Conservation (phyloP, 345 rosid species). For the Eutrema yunnanense region DNA sequence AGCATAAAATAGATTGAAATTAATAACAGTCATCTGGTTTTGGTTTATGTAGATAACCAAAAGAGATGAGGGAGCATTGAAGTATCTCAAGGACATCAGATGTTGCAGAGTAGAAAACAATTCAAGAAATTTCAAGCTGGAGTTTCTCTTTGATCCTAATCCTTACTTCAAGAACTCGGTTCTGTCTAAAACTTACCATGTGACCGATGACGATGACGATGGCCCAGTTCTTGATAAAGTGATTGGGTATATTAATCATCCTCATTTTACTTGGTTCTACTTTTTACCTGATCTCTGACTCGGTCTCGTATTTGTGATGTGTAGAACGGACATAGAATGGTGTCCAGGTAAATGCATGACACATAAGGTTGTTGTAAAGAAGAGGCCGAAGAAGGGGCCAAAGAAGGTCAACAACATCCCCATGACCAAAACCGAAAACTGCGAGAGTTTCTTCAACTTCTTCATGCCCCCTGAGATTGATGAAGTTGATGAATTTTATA, state of each 20-base stretch:
- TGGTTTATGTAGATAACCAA: constrained; percentile 50
- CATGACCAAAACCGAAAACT: constrained; percentile 73
- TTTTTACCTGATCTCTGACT: neutral
- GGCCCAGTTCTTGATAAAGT: constrained; percentile 82
- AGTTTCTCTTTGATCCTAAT: constrained; percentile 79
- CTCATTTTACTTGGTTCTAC: neutral
- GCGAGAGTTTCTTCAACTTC: constrained; percentile 93
- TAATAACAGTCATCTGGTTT: neutral
- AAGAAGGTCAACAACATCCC: constrained; percentile 63
- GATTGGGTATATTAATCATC: constrained; percentile 38
- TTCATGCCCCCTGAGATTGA: constrained; percentile 85
- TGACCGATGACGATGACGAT: constrained; percentile 91
- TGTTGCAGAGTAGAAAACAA: constrained; percentile 55
- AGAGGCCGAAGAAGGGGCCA: constrained; percentile 85
- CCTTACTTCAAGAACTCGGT: constrained; percentile 77
- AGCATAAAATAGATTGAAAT: neutral
- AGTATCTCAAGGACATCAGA: constrained; percentile 78
- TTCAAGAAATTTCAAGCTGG: constrained; percentile 89
- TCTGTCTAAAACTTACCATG: constrained; percentile 81
- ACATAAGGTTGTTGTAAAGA: constrained; percentile 60
- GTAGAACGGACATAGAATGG: constrained; percentile 89
- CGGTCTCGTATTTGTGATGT: neutral
- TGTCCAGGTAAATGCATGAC: constrained; percentile 87
- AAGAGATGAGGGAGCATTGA: constrained; percentile 84
- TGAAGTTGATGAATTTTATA: constrained; percentile 53